Evolutionary conservation across 768 basidiomycete genomes (phyloP).

Genomic region (Lanmaoa rubissima): DNA sequence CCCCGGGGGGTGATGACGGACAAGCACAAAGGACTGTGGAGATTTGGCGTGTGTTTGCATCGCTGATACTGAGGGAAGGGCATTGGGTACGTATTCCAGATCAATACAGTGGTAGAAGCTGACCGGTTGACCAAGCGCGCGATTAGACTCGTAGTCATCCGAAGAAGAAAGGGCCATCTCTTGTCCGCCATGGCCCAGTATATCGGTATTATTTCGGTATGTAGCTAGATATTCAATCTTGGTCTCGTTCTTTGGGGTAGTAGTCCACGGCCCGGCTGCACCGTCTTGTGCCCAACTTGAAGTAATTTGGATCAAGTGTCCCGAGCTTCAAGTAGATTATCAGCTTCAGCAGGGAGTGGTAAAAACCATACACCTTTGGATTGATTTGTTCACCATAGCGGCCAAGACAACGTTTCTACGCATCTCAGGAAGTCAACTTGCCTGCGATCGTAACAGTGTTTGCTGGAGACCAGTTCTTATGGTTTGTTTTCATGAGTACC

Average conservation of each 20-base stretch:
- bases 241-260: slow-evolving; percentile 64
- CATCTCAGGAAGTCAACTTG: slow-evolving; percentile 26
- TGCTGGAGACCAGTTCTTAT: slow-evolving; percentile 66
- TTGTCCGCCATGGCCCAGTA: no score
- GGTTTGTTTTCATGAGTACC: slow-evolving; percentile 5
- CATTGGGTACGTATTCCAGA: background rate
- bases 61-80: no score
- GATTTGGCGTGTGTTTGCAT: no score
- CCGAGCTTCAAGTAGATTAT: slow-evolving; percentile 43
- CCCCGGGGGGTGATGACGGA: no score
- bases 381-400: slow-evolving; percentile 29
- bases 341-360: background rate
- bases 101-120: background rate
- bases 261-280: slow-evolving; percentile 67
- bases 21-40: no score
- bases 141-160: background rate
- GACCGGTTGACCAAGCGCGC: slow-evolving; percentile 2
- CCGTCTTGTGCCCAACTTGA: slow-evolving; percentile 53
- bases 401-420: background rate
- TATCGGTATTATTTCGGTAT: no score
- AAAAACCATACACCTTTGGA: slow-evolving; percentile 42
- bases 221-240: slow-evolving; percentile 48
- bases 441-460: slow-evolving; percentile 69
- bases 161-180: slow-evolving; percentile 31
- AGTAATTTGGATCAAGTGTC: slow-evolving; percentile 52